Evolutionary conservation across 805 yeast species (phyloP), one percentile per base, ranked within the genome.

Genomic region (Myxozyma neglecta): DNA sequence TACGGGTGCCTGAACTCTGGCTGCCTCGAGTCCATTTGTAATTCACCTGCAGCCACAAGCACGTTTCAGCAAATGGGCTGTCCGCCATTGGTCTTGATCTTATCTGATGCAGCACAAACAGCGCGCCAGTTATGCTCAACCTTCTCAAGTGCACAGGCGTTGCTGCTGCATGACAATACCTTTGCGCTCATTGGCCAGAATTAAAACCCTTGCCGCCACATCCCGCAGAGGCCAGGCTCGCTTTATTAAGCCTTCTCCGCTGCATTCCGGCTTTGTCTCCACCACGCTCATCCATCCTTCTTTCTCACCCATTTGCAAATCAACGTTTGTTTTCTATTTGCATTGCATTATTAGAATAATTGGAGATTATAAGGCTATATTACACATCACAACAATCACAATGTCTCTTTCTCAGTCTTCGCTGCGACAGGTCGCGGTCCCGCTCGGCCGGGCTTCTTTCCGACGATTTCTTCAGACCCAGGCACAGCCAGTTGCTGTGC

Each of bases 401-500:
- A 56, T 56, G 56, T 32, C 55, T 8, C 56, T 56, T 34, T 39
- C 29, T 13, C 18, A 20, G 14, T n/a, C 39, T 20, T 39, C 44
- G 11, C n/a, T 32, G 43, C 40, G 42, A 18, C 44, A 39, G n/a
- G 16, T 32, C 43, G 53, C 48, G 48, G 51, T 56, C 37, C 59
- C 59, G 48, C 59, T 56, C 32, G 54, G 49, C 55, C 57, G 51
- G 36, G 6, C 36, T 13, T 16, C 57, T 14, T 42, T 54, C 52
- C 60, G 56, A 32, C 60, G 60, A 32, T 42, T 34, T 44, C 55
- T 56, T 10, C 60, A 56, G 56, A 56, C 60, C 5, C 60, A 56
- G 56, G 32, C 49, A 7, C 60, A 56, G 56, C 40, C 49, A 7
- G 46, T 29, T 20, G 55, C 43, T 3, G 59, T 37, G 29, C 54